phyloP scores from a whole-genome alignment of 106 monocot species.

The Iris macrosiphon region DNA sequence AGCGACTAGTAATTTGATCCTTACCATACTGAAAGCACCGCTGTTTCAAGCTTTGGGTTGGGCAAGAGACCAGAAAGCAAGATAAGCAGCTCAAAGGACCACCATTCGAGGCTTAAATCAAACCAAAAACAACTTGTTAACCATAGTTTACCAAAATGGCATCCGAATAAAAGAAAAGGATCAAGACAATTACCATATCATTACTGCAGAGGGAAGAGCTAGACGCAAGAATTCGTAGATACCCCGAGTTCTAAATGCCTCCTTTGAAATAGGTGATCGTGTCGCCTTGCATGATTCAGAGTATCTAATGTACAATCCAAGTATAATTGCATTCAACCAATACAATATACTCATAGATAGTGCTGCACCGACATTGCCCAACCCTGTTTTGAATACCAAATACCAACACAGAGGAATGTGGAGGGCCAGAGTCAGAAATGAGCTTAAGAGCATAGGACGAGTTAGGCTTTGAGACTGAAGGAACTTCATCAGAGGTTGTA shows the following conservation, averaged over 20 bases:
- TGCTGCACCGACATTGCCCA: conserved; percentile 67
- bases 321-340: conserved; percentile 50
- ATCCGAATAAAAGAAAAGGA: too few relatives aligned
- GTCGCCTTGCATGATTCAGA: conserved; percentile 48
- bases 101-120: conserved; percentile 51
- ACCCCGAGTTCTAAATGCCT: conserved; percentile 29
- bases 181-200: conserved; percentile 59
- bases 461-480: conserved; percentile 63
- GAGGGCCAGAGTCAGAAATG: conserved; percentile 23
- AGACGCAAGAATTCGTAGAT: conserved; percentile 37
- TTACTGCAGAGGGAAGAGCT: conserved; percentile 59
- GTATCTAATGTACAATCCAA: conserved; percentile 52
- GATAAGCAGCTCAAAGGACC: conserved; percentile 63
- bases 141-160: too few relatives aligned
- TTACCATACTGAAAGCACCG: conserved; percentile 69
- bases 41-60: conserved; percentile 54
- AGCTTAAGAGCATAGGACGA: conserved; percentile 41
- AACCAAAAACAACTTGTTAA: neutral
- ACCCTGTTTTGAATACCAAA: conserved; percentile 49
- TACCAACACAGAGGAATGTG: conserved; percentile 72
- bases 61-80: conserved; percentile 49
- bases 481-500: conserved; percentile 47
- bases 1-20: too few relatives aligned
- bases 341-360: conserved; percentile 61
- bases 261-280: conserved; percentile 38